Evolutionary conservation across 202 grass and related monocot species (phyloP).

Genomic region (Dendrocalamus latiflorus): DNA sequence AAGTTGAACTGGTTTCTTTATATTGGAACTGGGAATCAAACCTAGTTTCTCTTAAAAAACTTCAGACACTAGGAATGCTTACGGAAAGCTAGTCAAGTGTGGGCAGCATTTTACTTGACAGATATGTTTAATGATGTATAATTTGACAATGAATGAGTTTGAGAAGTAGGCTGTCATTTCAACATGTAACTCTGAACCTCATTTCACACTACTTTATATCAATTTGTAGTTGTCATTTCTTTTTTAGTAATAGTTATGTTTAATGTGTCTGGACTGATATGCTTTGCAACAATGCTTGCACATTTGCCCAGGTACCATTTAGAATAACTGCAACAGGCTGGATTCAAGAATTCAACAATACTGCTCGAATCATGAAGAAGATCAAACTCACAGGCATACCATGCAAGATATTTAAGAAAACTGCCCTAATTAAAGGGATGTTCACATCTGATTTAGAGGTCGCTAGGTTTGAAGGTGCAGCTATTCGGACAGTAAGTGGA

Average conservation of each 20-base stretch:
- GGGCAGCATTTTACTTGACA: not conserved
- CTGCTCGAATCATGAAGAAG: conserved; percentile 84
- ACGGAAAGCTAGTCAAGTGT: not conserved
- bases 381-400: conserved; percentile 83
- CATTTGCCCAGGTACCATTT: conserved; percentile 68
- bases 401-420: conserved; percentile 98
- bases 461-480: conserved; percentile 96
- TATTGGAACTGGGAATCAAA: not conserved
- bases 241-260: conserved; percentile 9
- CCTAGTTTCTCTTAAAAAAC: conserved; percentile 1
- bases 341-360: conserved; percentile 96
- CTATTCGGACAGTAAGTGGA: conserved; percentile 84
- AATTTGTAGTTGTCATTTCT: not conserved
- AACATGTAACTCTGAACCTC: conserved; percentile 1
- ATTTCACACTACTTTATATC: not conserved
- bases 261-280: conserved; percentile 13
- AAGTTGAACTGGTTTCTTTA: not conserved
- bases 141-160: not conserved
- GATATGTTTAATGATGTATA: not conserved
- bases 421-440: conserved; percentile 89
- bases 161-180: not conserved
- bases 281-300: conserved; percentile 26
- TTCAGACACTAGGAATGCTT: not conserved
- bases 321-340: conserved; percentile 77
- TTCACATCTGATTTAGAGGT: conserved; percentile 97